A percentile compares a stretch with the other conserved stretches of the same genome.
Evolutionary conservation across 2,329 filamentous ascomycete species (phyloP).

Genomic region (Metarhizium album): DNA sequence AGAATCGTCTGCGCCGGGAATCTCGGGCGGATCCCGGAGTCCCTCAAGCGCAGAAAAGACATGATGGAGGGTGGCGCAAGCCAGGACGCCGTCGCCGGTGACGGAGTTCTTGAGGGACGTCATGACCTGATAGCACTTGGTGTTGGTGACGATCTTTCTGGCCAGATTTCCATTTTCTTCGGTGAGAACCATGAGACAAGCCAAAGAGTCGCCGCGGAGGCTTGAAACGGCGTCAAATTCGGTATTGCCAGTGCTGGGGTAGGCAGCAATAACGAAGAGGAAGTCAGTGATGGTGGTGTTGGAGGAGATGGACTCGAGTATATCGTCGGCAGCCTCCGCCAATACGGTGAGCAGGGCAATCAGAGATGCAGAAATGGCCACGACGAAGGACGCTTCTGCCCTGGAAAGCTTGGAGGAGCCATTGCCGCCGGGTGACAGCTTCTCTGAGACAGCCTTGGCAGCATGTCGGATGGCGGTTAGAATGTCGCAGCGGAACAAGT

Average conservation of each 20-base stretch:
- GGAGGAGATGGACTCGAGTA: slow-evolving; percentile 41
- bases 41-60: slow-evolving; percentile 36
- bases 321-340: slow-evolving; percentile 49
- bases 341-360: slow-evolving; percentile 42
- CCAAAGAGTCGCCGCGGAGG: slow-evolving; percentile 37
- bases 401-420: slow-evolving; percentile 38
- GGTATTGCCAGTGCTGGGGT: slow-evolving; percentile 30
- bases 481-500: slow-evolving; percentile 51
- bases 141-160: slow-evolving; percentile 37
- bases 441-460: slow-evolving; percentile 35
- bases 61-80: slow-evolving; percentile 53
- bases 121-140: slow-evolving; percentile 38
- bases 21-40: slow-evolving; percentile 11
- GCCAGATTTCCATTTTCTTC: slow-evolving; percentile 48
- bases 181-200: slow-evolving; percentile 45
- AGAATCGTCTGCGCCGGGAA: slow-evolving; percentile 22
- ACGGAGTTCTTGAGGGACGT: slow-evolving; percentile 35
- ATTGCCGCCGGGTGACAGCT: slow-evolving; percentile 28
- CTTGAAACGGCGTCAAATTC: slow-evolving; percentile 28
- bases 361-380: slow-evolving; percentile 44
- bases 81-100: slow-evolving; percentile 40
- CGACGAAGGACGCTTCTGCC: slow-evolving; percentile 41
- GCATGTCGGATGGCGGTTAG: slow-evolving; percentile 50
- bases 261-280: slow-evolving; percentile 41
- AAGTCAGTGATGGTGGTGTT: slow-evolving; percentile 40